Evolutionary conservation across 2,329 filamentous ascomycete species (phyloP), one percentile per base, ranked within the genome.

Genomic region (Botryotinia calthae): DNA sequence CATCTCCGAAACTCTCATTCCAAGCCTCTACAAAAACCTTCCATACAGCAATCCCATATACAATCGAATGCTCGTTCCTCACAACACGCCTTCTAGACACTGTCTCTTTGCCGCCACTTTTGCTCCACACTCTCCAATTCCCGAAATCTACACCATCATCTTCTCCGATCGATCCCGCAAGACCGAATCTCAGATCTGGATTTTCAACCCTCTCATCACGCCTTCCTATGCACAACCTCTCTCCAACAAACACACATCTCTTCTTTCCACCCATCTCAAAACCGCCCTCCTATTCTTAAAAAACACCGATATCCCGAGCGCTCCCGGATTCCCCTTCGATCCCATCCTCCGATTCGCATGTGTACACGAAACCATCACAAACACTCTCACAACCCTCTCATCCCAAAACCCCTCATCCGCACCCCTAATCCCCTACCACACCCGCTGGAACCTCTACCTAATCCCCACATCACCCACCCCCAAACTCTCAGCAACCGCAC

Each of bases 21-120:
- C 74, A 22, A 40, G 77, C 16, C 76, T 80, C 10, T 58, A 73
- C 40, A 22, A 69, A 4, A 71, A 79, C 40, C 75, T 80, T n/a
- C 79, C 79, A n/a, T 73, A 74, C 66, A 78, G 76, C 51, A 80
- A 79, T 68, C 74, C 77, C 2, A 40, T 79, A 1, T 80, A 77
- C 73, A 79, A 78, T 42, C 78, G 79, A 8, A 62, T 80, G 46
- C 76, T 73, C 73, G 75, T 78, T 68, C 79, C 79, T 1, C 78
- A 78, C 14, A 80, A 80, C 44, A 56, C 72, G 9, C 78, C 76
- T 2, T 72, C 71, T 8, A 70, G 76, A 51, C 78, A 78, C 34
- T 80, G 79, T 67, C 72, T 79, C 62, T 80, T 79, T 63, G 79
- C 78, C 14, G 76, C 79, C n/a, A 78, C 77, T 0, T 79, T 79